phyloP scores from a whole-genome alignment of 2,329 filamentous ascomycete genomes.

The Calonectria crousiana region DNA sequence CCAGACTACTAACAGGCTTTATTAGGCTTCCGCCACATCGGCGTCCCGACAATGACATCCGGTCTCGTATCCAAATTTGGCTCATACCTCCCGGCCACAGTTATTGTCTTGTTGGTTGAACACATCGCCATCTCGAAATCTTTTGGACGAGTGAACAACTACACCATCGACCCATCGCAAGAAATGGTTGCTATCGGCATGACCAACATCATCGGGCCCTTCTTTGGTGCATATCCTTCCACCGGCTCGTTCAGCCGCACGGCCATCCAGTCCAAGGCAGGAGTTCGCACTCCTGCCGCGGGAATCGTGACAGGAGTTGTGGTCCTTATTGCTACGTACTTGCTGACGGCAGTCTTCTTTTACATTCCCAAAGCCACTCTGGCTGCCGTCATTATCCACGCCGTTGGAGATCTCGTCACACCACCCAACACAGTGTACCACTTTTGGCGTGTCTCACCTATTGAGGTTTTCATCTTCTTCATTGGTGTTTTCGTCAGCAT shows the following conservation, averaged over 20 bases:
- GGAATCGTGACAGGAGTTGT: slow-evolving; percentile 89
- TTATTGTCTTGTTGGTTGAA: slow-evolving; percentile 96
- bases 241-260: slow-evolving; percentile 97
- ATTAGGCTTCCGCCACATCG: slow-evolving; percentile 81
- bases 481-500: slow-evolving; percentile 90
- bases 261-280: slow-evolving; percentile 97
- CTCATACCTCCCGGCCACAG: slow-evolving; percentile 81
- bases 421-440: slow-evolving; percentile 92
- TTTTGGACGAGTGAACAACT: slow-evolving; percentile 96
- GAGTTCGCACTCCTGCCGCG: slow-evolving; percentile 90
- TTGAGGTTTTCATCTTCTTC: slow-evolving; percentile 95
- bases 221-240: slow-evolving; percentile 90
- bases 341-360: slow-evolving; percentile 88
- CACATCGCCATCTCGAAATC: slow-evolving; percentile 98
- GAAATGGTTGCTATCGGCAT: slow-evolving; percentile 96
- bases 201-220: slow-evolving; percentile 89
- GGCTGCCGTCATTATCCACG: slow-evolving; percentile 93
- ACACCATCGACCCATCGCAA: slow-evolving; percentile 94
- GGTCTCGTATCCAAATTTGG: slow-evolving; percentile 77
- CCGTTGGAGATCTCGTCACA: slow-evolving; percentile 92
- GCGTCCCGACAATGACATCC: slow-evolving; percentile 75
- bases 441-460: slow-evolving; percentile 92
- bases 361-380: slow-evolving; percentile 89
- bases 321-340: slow-evolving; percentile 91
- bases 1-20: neutral